Evolutionary conservation across 1,284 basidiomycete genomes (phyloP), one percentile per base, ranked within the genome.

Genomic region (Moesziomyces sp.): DNA sequence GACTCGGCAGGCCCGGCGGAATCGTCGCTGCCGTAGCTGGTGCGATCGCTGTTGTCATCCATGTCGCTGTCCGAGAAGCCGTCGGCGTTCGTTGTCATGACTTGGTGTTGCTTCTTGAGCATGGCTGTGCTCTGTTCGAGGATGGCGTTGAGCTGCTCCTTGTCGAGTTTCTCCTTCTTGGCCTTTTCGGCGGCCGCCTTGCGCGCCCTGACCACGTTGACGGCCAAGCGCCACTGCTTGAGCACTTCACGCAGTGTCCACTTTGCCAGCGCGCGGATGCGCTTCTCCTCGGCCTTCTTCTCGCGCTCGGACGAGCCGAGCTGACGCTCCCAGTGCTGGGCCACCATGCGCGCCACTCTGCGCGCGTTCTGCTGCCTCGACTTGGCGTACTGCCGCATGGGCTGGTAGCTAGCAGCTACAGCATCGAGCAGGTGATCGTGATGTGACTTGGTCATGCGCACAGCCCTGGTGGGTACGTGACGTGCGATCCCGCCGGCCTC

Each of bases 81-180:
- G 5, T 73, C 74, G 13, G 78, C 67, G 11, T 80, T 40, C 5
- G 38, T 40, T 3, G 76, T 81, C 52, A 56, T 74, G 18, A 82
- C 82, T 13, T 74, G 58, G 34, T 68, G 83, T 57, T 78, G 94
- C 8, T 92, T 91, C 80, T 92, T 91, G 61, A 97, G 86, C 76
- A 97, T 90, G 54, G 91, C 90, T 0, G 92, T 92, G 45, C 93
- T 96, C 79, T 96, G 91, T 84, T 94, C 89, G 42, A 98, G 86
- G 74, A 98, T 93, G 3, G 91, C 92, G 83, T 94, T 92, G 26
- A 98, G 87, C 85, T 97, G 94, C 75, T 91, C 90, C 67, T 92
- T 91, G 0, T 91, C 91, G 13, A 88, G 85, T 21, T 89, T 87
- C 70, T 89, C 88, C 74, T 90, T 89, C 80, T 92, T 91, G 18